Evolutionary conservation across 2,329 filamentous ascomycete genomes (phyloP), one percentile per base, ranked within the genome.

Genomic region (Mycosphaerelloides madeirae): DNA sequence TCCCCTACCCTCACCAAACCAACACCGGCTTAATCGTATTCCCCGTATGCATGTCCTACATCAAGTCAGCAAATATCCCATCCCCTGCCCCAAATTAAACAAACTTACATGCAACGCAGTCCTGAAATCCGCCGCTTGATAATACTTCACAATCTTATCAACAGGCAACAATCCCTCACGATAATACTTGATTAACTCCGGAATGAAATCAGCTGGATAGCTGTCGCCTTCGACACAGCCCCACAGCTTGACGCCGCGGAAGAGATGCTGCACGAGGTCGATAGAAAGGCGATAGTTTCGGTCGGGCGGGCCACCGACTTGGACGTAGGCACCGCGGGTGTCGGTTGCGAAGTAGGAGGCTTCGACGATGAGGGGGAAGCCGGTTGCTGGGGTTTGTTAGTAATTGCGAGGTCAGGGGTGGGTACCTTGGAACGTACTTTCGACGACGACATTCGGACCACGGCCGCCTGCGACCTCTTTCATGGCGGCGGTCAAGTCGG

Each of bases 221-320:
- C 65, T 65, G 43, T 73, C 68, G 2, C 69, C 69, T 35, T 73
- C 66, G 14, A 66, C 64, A 32, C 69, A 70, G 0, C 71, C 72
- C 2, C 70, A 67, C 14, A 72, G 68, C 35, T 66, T 63, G 39
- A 70, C 71, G 0, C 68, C 72, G 14, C 60, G 61, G 14, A 62
- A 62, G 60, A 76, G 66, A 41, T 73, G 65, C 19, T 62, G 60
- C 9, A 66, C 63, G 35, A 50, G 35, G 28, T 54, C 50, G 1
- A 74, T 62, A 12, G 68, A 66, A 5, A 76, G 50, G 3, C 54
- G 56, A 31, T 74, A 46, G 12, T 59, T 59, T 0, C 62, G 54
- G 1, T 67, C 63, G 1, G 62, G 57, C 36, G 66, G 64, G 0
- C 68, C 69, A 0, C 73, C 73, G 14, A 76, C 67, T 48, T 73